Percentiles rank a stretch among this genome's conserved stretches.
Conservation (phyloP, 345 rosid species). For the Excoecaria cochinchinensis region DNA sequence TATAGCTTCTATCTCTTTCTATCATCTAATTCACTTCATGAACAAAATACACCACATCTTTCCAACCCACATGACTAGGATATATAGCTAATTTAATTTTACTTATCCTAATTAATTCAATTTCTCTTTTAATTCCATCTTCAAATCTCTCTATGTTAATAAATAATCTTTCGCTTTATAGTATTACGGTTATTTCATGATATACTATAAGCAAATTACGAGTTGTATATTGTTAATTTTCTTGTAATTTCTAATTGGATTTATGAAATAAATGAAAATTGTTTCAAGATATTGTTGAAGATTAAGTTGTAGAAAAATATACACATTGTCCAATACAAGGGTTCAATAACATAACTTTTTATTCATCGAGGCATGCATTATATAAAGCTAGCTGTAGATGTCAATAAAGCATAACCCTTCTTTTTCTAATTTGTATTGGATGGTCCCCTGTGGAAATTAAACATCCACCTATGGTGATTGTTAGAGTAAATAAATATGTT, state of each 20-base stretch:
- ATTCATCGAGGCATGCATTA: slow-evolving; percentile 27
- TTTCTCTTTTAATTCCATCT: not conserved
- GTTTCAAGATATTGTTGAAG: not conserved
- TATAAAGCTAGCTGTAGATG: slow-evolving; percentile 30
- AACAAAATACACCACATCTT: slow-evolving; percentile 30
- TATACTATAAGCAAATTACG: no score
- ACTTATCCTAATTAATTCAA: not conserved
- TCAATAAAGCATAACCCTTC: slow-evolving; percentile 31
- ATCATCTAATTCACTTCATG: slow-evolving; percentile 19
- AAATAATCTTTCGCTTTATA: no score
- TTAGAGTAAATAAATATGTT: no score
- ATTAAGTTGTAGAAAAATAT: not conserved
- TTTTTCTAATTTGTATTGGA: slow-evolving; percentile 13
- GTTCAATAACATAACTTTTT: not conserved
- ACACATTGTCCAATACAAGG: slow-evolving; percentile 10
- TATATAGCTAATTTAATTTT: not conserved
- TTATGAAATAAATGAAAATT: not conserved
- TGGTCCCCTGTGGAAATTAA: slow-evolving; percentile 27
- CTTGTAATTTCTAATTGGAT: no score
- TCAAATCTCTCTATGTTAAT: no score
- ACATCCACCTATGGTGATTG: not conserved
- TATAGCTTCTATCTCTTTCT: slow-evolving; percentile 3
- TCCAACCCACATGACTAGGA: slow-evolving; percentile 22
- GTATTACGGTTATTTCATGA: no score
- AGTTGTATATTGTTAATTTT: no score